phyloP scores from a whole-genome alignment of 305 asterid species.

The Fraxinus xanthoxyloides region DNA sequence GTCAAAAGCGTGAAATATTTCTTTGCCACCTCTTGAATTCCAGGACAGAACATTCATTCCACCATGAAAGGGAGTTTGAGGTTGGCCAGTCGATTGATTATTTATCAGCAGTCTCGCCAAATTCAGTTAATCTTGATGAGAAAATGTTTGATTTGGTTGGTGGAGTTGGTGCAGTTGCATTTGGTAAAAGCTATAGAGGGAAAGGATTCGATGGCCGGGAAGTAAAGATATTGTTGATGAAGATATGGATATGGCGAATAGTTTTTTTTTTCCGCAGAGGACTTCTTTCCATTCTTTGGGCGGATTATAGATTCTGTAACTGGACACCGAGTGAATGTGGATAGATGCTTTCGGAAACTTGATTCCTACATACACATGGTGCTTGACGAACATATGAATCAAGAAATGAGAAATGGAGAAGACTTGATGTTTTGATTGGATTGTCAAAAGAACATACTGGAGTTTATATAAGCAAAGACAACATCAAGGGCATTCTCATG shows the following conservation, averaged over 20 bases:
- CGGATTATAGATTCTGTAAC: slow-evolving; percentile 19
- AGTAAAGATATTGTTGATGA: slow-evolving; percentile 19
- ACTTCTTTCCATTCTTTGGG: slow-evolving; percentile 29
- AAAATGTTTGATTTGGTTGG: slow-evolving; percentile 12
- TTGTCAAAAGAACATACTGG: background rate
- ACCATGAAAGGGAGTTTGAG: background rate
- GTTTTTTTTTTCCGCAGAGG: slow-evolving; percentile 23
- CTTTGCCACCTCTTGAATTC: slow-evolving; percentile 16
- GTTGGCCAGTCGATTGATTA: slow-evolving; percentile 11
- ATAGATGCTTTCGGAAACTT: slow-evolving; percentile 22
- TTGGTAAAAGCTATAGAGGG: slow-evolving; percentile 23
- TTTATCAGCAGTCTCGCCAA: background rate
- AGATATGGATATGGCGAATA: slow-evolving; percentile 1
- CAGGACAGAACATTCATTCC: background rate
- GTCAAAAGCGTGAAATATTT: slow-evolving; percentile 17
- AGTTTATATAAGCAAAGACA: slow-evolving; percentile 6
- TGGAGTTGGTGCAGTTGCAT: slow-evolving; percentile 20
- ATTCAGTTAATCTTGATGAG: slow-evolving; percentile 26
- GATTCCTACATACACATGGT: slow-evolving; percentile 2
- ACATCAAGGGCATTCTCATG: slow-evolving; percentile 31
- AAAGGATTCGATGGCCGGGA: slow-evolving; percentile 16
- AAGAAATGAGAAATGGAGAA: background rate
- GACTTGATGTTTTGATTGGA: slow-evolving; percentile 7
- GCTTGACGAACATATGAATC: slow-evolving; percentile 17
- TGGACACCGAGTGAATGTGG: slow-evolving; percentile 15